phyloP scores from a whole-genome alignment of 805 yeast genomes.

The Ogataea naganishii region DNA sequence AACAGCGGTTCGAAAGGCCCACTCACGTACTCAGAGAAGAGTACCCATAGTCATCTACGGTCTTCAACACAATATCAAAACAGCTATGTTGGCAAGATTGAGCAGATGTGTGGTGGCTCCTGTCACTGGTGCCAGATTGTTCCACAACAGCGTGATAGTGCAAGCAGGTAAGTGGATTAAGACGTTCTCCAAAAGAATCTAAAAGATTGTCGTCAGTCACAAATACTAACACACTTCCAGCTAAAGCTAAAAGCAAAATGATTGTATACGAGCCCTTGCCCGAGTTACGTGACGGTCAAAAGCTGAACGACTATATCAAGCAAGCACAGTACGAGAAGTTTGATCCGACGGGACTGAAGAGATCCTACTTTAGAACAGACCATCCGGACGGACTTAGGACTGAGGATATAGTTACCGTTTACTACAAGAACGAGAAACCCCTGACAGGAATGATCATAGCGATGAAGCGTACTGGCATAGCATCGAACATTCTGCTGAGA shows the following conservation, averaged over 20 bases:
- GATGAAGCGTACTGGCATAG: slow-evolving; percentile 61
- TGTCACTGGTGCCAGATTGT: too few species aligned
- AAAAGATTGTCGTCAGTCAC: too few species aligned
- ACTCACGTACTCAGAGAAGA: too few species aligned
- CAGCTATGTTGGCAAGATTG: too few species aligned
- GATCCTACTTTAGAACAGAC: slow-evolving; percentile 38
- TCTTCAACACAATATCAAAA: too few species aligned
- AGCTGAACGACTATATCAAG: slow-evolving; percentile 35
- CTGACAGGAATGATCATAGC: slow-evolving; percentile 77
- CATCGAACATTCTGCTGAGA: slow-evolving; percentile 72
- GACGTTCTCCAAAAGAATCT: too few species aligned
- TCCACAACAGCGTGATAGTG: too few species aligned
- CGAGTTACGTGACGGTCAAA: slow-evolving; percentile 35
- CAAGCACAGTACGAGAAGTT: slow-evolving; percentile 45
- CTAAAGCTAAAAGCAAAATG: slow-evolving; percentile 13
- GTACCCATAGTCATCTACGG: too few species aligned
- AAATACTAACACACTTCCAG: too few species aligned
- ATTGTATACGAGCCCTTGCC: slow-evolving; percentile 43
- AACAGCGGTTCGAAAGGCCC: too few species aligned
- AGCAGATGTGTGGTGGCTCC: too few species aligned
- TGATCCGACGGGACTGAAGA: slow-evolving; percentile 68
- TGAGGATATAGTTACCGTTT: slow-evolving; percentile 76
- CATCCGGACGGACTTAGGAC: slow-evolving; percentile 51
- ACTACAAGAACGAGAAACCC: slow-evolving; percentile 55
- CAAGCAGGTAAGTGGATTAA: too few species aligned